Percentiles rank a stretch among this genome's conserved stretches.
Conservation (phyloP, 768 basidiomycete species). For the Leucocoprinus sp. region DNA sequence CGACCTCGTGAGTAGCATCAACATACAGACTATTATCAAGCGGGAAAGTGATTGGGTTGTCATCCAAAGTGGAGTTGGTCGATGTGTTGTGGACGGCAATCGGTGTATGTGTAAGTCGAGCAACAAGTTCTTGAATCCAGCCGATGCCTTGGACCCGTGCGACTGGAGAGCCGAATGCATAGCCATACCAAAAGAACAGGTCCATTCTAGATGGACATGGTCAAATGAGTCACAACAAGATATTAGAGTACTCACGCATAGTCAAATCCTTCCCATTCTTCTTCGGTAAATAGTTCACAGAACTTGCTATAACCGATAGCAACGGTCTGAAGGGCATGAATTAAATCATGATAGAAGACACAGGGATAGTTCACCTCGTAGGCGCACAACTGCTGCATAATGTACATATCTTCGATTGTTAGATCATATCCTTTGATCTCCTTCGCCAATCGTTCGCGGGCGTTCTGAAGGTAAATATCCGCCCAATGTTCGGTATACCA, state of each 20-base stretch:
- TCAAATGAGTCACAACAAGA: background rate
- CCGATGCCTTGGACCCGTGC: slow-evolving; percentile 72
- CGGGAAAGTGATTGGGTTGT: slow-evolving; percentile 62
- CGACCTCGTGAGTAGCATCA: slow-evolving; percentile 89
- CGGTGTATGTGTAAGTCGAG: slow-evolving; percentile 71
- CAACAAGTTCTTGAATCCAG: slow-evolving; percentile 75
- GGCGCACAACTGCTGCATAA: slow-evolving; percentile 76
- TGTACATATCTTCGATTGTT: slow-evolving; percentile 60
- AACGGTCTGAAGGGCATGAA: slow-evolving; percentile 67
- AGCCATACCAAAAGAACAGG: slow-evolving; percentile 66
- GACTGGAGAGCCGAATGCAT: slow-evolving; percentile 76
- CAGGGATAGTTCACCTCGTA: slow-evolving; percentile 52
- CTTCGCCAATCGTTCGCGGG: slow-evolving; percentile 49
- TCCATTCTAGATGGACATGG: slow-evolving; percentile 41
- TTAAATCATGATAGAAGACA: background rate
- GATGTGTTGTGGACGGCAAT: slow-evolving; percentile 68
- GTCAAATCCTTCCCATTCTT: slow-evolving; percentile 75
- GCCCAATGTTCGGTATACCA: slow-evolving; percentile 63
- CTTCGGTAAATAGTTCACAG: slow-evolving; percentile 69
- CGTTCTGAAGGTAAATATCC: slow-evolving; percentile 59
- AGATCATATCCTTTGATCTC: slow-evolving; percentile 56
- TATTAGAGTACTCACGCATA: slow-evolving; percentile 42
- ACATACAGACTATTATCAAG: slow-evolving; percentile 69
- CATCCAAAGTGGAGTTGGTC: slow-evolving; percentile 76
- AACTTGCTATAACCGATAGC: slow-evolving; percentile 71